Percentiles rank a stretch among this genome's conserved stretches.
These are phyloP conservation scores for Xylaria venustula DNA, from an alignment of 495 filamentous ascomycete genomes.

Conservation along the genomic window DNA sequence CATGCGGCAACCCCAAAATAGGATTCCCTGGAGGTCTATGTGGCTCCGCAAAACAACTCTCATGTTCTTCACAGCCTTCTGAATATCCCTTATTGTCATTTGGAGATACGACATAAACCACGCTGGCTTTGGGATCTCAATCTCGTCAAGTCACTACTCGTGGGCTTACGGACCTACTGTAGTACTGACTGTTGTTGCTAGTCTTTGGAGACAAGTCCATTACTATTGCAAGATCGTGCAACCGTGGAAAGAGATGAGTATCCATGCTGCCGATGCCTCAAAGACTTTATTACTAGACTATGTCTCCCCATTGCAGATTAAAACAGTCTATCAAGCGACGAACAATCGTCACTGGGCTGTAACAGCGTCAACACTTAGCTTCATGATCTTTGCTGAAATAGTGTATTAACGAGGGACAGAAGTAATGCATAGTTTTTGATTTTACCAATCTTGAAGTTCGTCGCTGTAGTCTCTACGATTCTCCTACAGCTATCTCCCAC, in stretches of 20 bases:
- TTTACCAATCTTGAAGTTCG: too few species aligned
- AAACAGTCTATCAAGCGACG: background rate
- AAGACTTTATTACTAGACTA: conserved; percentile 26
- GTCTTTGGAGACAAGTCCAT: conserved; percentile 29
- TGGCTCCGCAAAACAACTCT: too few species aligned
- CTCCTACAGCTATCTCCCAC: too few species aligned
- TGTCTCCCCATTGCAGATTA: background rate
- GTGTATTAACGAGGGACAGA: too few species aligned
- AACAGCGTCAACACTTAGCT: background rate
- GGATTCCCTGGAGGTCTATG: too few species aligned
- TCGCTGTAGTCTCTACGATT: too few species aligned
- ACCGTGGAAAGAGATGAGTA: conserved; percentile 28
- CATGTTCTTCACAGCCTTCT: background rate
- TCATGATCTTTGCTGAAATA: too few species aligned
- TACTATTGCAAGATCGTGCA: conserved; percentile 27
- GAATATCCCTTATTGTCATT: background rate
- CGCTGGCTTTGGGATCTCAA: background rate
- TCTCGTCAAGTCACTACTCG: conserved; percentile 21
- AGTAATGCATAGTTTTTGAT: too few species aligned
- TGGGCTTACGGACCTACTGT: conserved; percentile 32
- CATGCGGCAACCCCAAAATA: too few species aligned
- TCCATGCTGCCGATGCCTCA: conserved; percentile 8
- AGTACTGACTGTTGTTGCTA: conserved; percentile 20
- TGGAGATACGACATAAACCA: background rate
- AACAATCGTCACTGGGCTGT: background rate